These are phyloP conservation scores for Lachancea kluyveri DNA, from an alignment of 805 yeast species.

Conservation along the genomic window DNA sequence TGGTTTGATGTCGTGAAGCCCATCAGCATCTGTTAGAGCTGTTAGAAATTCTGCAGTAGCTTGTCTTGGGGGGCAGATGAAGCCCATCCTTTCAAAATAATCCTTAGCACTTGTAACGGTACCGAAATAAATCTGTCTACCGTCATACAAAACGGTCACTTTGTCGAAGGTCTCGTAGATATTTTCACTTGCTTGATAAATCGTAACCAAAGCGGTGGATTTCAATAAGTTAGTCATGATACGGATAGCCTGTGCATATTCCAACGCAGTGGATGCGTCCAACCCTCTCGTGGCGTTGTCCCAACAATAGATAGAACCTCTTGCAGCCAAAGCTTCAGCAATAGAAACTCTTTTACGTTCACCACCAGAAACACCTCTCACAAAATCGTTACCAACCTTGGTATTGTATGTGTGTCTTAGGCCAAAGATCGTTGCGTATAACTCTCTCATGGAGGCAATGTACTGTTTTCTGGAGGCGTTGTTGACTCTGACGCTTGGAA, in stretches of 20 bases:
- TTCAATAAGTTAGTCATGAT: constrained; percentile 44
- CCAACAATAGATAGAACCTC: constrained; percentile 55
- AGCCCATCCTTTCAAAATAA: constrained; percentile 54
- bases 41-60: constrained; percentile 60
- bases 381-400: constrained; percentile 48
- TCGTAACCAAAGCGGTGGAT: constrained; percentile 52
- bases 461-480: constrained; percentile 42
- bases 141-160: constrained; percentile 46
- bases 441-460: constrained; percentile 36
- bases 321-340: constrained; percentile 58
- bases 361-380: constrained; percentile 70
- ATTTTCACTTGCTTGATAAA: constrained; percentile 53
- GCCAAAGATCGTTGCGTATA: constrained; percentile 42
- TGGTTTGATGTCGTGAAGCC: constrained; percentile 29
- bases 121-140: constrained; percentile 54
- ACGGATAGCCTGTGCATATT: constrained; percentile 54
- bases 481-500: constrained; percentile 52
- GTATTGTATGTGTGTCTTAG: constrained; percentile 49
- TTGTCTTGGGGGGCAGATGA: constrained; percentile 48
- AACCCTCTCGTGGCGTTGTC: constrained; percentile 77
- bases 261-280: constrained; percentile 71
- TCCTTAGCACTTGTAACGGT: constrained; percentile 40
- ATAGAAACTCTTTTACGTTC: constrained; percentile 71
- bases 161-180: constrained; percentile 50
- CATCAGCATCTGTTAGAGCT: constrained; percentile 53